Percentiles rank a stretch among this genome's conserved stretches.
Evolutionary conservation across 306 rosid species (phyloP).

Genomic region (Ziziphus jujuba): DNA sequence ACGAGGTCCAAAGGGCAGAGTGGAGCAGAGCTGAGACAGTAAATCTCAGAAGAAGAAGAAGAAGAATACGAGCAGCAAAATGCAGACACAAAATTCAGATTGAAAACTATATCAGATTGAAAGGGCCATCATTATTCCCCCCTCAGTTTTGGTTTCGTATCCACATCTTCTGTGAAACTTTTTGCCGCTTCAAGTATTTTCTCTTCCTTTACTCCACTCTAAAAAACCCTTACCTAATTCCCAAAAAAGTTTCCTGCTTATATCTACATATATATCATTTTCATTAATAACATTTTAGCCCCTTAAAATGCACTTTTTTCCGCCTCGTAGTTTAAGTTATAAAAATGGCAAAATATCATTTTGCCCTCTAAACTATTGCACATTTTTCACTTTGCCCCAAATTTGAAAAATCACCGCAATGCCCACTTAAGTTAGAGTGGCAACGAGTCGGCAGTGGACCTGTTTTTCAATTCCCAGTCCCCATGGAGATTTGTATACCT

Average conservation of each 20-base stretch:
- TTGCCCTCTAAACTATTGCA: too few relatives aligned
- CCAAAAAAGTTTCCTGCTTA: neutral
- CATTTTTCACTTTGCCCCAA: too few relatives aligned
- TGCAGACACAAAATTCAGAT: constrained; percentile 36
- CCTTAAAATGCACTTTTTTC: too few relatives aligned
- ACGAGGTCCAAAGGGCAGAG: constrained; percentile 36
- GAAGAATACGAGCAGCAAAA: constrained; percentile 36
- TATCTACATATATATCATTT: neutral
- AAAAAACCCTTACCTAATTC: neutral
- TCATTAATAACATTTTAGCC: neutral
- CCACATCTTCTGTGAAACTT: constrained; percentile 25
- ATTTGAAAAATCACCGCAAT: too few relatives aligned
- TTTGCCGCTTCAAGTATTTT: constrained; percentile 37
- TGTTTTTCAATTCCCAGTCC: too few relatives aligned
- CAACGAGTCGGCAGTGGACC: too few relatives aligned
- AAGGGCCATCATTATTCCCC: constrained; percentile 33
- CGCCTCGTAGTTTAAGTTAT: too few relatives aligned
- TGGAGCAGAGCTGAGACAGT: neutral
- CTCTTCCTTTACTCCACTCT: neutral
- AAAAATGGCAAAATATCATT: too few relatives aligned
- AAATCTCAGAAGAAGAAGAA: neutral
- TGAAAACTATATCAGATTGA: constrained; percentile 40
- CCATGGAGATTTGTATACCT: too few relatives aligned
- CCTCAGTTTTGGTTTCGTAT: constrained; percentile 38
- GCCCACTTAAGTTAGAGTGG: too few relatives aligned